phyloP scores from a whole-genome alignment of 2,329 filamentous ascomycete genomes.

The Pezicula carpinea region DNA sequence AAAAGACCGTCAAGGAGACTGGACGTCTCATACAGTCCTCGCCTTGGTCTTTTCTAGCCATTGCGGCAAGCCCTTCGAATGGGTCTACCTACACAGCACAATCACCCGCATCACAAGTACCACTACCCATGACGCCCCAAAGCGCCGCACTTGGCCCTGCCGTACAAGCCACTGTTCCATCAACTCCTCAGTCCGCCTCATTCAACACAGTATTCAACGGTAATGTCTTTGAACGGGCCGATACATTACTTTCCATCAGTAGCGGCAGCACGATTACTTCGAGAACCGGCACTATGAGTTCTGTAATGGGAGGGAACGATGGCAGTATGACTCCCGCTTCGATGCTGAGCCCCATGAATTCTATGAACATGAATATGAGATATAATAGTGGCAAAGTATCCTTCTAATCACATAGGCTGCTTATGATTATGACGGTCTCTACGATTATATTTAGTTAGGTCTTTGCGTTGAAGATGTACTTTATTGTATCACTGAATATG shows the following conservation, averaged over 20 bases:
- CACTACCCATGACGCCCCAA: slow-evolving; percentile 79
- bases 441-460: not conserved
- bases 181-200: slow-evolving; percentile 44
- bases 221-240: slow-evolving; percentile 28
- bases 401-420: slow-evolving; percentile 10
- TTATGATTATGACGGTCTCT: not conserved
- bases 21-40: slow-evolving; percentile 65
- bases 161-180: slow-evolving; percentile 83
- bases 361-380: slow-evolving; percentile 16
- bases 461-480: not conserved
- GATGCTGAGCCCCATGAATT: slow-evolving; percentile 22
- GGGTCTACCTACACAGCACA: slow-evolving; percentile 18
- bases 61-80: slow-evolving; percentile 12
- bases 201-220: slow-evolving; percentile 26
- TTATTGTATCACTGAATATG: slow-evolving; percentile 2
- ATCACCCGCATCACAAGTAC: slow-evolving; percentile 43
- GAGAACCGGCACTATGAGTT: slow-evolving; percentile 28
- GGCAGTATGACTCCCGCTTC: slow-evolving; percentile 22
- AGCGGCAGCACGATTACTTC: slow-evolving; percentile 15
- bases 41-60: slow-evolving; percentile 53
- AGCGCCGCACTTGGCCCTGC: slow-evolving; percentile 86
- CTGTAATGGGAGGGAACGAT: slow-evolving; percentile 20
- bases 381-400: slow-evolving; percentile 25
- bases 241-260: slow-evolving; percentile 24
- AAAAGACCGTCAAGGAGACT: slow-evolving; percentile 78